phyloP scores from a whole-genome alignment of 345 rosid genomes.

The Rhizophora mangle region DNA sequence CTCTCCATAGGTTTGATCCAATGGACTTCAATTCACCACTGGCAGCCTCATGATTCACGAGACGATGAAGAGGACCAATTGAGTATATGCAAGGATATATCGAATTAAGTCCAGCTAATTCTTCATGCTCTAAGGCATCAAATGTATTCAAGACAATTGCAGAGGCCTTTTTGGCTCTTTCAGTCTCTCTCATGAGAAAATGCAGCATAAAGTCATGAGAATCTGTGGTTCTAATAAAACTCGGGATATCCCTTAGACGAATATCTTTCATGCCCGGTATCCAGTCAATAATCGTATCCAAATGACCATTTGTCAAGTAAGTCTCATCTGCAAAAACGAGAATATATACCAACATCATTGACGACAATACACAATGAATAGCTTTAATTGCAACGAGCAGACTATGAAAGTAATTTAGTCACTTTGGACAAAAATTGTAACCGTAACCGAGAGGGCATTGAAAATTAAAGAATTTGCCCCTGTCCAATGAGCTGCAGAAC shows the following conservation, averaged over 20 bases:
- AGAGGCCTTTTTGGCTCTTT: constrained; percentile 8
- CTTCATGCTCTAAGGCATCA: constrained; percentile 9
- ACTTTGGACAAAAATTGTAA: too few relatives aligned
- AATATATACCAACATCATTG: too few relatives aligned
- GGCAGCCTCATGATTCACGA: neutral
- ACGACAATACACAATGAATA: too few relatives aligned
- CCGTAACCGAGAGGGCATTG: too few relatives aligned
- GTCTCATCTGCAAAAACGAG: constrained; percentile 12
- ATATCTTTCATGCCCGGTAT: constrained; percentile 17
- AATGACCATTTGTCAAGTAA: constrained; percentile 12
- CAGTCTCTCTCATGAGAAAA: neutral
- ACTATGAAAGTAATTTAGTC: too few relatives aligned
- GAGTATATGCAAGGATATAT: constrained; percentile 9
- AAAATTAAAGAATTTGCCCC: too few relatives aligned
- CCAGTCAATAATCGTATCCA: constrained; percentile 16
- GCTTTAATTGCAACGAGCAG: too few relatives aligned
- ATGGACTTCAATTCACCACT: neutral
- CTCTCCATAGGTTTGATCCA: constrained; percentile 19
- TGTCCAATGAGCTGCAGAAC: too few relatives aligned
- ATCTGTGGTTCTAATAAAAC: constrained; percentile 17
- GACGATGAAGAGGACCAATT: constrained; percentile 13
- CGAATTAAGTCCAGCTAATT: neutral
- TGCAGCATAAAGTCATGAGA: constrained; percentile 5
- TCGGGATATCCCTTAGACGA: constrained; percentile 16
- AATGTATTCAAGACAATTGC: constrained; percentile 16